phyloP scores from a whole-genome alignment of 306 rosid genomes.

The Chamaecrista fasciculata region DNA sequence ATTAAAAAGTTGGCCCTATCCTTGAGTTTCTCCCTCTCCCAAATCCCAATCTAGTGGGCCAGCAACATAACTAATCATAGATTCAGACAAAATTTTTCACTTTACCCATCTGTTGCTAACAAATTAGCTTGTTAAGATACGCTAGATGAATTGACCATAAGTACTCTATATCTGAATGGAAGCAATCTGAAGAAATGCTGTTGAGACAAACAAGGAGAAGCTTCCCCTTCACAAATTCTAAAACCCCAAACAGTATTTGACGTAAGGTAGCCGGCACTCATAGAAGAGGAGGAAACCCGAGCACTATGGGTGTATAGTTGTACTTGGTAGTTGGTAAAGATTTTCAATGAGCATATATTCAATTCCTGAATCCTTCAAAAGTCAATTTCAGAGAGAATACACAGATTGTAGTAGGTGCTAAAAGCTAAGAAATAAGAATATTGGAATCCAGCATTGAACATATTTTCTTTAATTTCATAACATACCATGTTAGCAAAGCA shows the following conservation, averaged over 20 bases:
- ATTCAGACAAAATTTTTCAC: slow-evolving; percentile 4
- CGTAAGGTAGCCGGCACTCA: too few relatives aligned
- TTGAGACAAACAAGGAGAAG: background rate
- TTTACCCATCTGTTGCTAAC: background rate
- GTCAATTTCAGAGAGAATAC: background rate
- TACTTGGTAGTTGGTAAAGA: background rate
- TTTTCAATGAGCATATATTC: background rate
- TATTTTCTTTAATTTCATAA: background rate
- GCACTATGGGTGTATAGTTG: background rate
- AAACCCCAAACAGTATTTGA: background rate
- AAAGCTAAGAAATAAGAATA: background rate
- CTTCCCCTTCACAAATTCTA: background rate
- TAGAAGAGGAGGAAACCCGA: background rate
- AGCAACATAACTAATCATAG: background rate
- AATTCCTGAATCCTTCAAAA: slow-evolving; percentile 1
- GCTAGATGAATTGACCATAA: background rate
- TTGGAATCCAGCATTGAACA: background rate
- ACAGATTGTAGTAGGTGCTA: background rate
- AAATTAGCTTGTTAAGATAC: background rate
- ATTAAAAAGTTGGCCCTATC: background rate
- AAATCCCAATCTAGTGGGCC: background rate
- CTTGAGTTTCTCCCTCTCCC: background rate
- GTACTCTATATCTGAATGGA: background rate
- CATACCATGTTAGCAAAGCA: background rate
- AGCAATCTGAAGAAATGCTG: background rate